A percentile compares a stretch with the other conserved stretches of the same genome.
phyloP scores from a whole-genome alignment of 2,329 filamentous ascomycete genomes.

The Monilinia fructicola region DNA sequence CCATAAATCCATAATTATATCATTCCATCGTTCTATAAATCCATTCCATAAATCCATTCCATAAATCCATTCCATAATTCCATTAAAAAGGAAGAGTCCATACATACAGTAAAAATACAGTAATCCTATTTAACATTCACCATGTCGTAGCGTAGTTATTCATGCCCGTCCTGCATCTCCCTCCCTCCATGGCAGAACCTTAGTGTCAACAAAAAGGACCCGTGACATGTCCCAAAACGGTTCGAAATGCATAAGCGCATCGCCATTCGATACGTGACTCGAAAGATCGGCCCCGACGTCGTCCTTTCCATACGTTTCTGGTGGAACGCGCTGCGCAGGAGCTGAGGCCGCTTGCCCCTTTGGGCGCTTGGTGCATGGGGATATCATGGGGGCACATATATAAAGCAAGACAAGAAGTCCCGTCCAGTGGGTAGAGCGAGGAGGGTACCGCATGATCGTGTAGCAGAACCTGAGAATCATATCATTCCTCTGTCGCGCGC shows the following conservation, averaged over 20 bases:
- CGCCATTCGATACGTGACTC: conserved; percentile 10
- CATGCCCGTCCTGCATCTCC: conserved; percentile 12
- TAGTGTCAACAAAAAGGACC: conserved; percentile 1
- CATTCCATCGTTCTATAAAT: no score
- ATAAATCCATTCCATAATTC: no score
- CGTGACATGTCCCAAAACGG: conserved; percentile 17
- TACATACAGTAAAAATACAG: background rate
- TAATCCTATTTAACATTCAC: background rate
- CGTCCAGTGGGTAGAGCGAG: conserved; percentile 21
- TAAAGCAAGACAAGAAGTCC: conserved; percentile 19
- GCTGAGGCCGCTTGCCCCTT: conserved; percentile 22
- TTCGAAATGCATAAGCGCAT: conserved; percentile 17
- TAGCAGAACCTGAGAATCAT: conserved; percentile 17
- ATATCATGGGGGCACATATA: conserved; percentile 21
- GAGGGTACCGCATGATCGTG: conserved; percentile 11
- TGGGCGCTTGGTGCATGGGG: conserved; percentile 9
- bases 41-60: no score
- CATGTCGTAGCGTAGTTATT: background rate
- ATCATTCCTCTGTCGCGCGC: conserved; percentile 7
- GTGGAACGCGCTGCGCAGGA: background rate
- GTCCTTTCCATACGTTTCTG: background rate
- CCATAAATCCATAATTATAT: no score
- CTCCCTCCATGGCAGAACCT: background rate
- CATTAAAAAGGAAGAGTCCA: no score
- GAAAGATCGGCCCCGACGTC: conserved; percentile 6